Evolutionary conservation across 192 early-diverging fungal genomes (phyloP).

Genomic region (Coemansia sp.): DNA sequence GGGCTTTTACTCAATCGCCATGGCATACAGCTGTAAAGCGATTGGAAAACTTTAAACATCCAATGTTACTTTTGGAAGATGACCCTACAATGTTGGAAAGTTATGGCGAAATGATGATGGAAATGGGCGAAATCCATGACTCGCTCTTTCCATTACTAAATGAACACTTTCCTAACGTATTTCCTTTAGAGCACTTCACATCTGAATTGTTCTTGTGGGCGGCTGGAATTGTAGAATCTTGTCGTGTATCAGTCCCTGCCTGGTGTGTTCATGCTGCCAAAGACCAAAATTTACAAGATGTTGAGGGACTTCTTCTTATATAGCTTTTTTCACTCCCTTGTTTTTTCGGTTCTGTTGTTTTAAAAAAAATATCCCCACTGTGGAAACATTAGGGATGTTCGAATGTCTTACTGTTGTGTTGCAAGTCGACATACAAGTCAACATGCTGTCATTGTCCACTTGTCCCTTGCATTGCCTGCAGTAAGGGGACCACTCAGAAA

Average conservation of each 20-base stretch:
- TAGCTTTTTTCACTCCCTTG: conserved; percentile 3
- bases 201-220: conserved; percentile 49
- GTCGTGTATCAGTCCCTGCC: conserved; percentile 14
- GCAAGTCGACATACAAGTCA: background rate
- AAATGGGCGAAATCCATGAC: conserved; percentile 36
- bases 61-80: conserved; percentile 23
- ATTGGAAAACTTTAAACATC: conserved; percentile 28
- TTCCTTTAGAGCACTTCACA: conserved; percentile 22
- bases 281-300: background rate
- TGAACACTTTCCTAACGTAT: conserved; percentile 36
- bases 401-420: background rate
- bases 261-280: conserved; percentile 1
- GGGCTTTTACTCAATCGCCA: conserved; percentile 1
- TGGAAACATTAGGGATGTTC: background rate
- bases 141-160: conserved; percentile 45
- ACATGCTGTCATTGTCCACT: background rate
- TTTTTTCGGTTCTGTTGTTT: background rate
- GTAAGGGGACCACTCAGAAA: background rate
- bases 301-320: conserved; percentile 32
- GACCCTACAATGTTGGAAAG: background rate
- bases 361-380: background rate
- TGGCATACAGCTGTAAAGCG: conserved; percentile 28
- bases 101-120: conserved; percentile 32
- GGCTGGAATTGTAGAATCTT: conserved; percentile 35
- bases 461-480: background rate